phyloP scores from a whole-genome alignment of 192 early-diverging fungal genomes.

The Coemansia sp. region DNA sequence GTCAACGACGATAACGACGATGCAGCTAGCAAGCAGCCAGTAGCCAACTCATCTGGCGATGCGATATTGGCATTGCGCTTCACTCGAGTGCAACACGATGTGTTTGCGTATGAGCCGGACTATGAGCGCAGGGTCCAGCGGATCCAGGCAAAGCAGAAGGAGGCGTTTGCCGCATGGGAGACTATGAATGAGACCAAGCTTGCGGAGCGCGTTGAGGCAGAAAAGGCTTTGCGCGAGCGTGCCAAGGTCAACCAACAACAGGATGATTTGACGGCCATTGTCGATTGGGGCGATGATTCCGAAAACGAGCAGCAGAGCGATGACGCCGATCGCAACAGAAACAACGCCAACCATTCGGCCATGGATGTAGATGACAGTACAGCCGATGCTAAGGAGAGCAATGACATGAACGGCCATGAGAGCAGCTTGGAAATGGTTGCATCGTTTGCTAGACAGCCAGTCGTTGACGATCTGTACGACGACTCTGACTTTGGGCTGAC shows the following conservation, averaged over 20 bases:
- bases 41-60: conserved; percentile 1
- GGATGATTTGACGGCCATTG: conserved; percentile 24
- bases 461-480: conserved; percentile 20
- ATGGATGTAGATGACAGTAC: background rate
- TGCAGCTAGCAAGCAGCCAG: background rate
- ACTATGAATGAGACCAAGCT: conserved; percentile 14
- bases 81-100: conserved; percentile 30
- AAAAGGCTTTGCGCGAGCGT: conserved; percentile 12
- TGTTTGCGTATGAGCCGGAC: conserved; percentile 44
- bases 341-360: background rate
- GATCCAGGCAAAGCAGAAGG: conserved; percentile 23
- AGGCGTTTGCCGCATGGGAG: conserved; percentile 31
- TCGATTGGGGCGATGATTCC: conserved; percentile 47
- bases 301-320: conserved; percentile 14
- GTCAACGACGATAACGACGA: background rate
- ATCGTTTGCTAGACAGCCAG: conserved; percentile 1
- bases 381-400: background rate
- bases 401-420: background rate
- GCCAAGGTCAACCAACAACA: conserved; percentile 22
- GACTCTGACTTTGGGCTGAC: conserved; percentile 6
- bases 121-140: conserved; percentile 39
- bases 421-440: background rate
- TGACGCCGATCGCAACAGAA: background rate
- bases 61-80: conserved; percentile 32
- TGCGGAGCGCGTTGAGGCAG: conserved; percentile 11